Evolutionary conservation across 1,139 yeast genomes (phyloP).

Genomic region (Pichia sp.): DNA sequence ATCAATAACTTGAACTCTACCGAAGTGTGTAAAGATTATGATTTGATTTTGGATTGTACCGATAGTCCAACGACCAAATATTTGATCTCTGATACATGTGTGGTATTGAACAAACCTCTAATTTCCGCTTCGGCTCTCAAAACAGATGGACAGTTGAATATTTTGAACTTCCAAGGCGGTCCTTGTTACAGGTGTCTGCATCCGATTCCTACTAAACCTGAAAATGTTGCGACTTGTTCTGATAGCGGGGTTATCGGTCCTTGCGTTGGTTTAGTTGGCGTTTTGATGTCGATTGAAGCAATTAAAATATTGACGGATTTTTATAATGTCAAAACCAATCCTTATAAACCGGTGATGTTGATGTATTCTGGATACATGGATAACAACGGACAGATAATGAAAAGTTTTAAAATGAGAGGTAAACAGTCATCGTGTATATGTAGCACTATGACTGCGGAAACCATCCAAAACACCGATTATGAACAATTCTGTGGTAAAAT

Average conservation of each 20-base stretch:
- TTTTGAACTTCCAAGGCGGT: conserved; percentile 62
- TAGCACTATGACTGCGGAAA: conserved; percentile 46
- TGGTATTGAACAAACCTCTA: conserved; percentile 56
- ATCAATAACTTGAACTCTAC: conserved; percentile 55
- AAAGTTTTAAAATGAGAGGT: conserved; percentile 75
- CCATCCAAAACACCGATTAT: conserved; percentile 50
- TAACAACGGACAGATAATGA: conserved; percentile 43
- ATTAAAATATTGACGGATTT: conserved; percentile 60
- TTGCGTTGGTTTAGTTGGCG: conserved; percentile 86
- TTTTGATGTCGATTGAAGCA: conserved; percentile 82
- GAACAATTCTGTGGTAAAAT: conserved; percentile 65
- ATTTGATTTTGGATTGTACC: conserved; percentile 83
- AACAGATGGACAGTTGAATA: conserved; percentile 82
- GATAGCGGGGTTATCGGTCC: conserved; percentile 98
- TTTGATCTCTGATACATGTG: conserved; percentile 80
- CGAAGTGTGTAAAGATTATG: conserved; percentile 53
- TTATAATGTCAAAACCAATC: conserved; percentile 27
- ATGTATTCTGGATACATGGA: conserved; percentile 65
- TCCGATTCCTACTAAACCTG: conserved; percentile 86
- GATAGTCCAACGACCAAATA: conserved; percentile 89
- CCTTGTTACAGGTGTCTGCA: conserved; percentile 95
- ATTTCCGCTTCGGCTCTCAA: conserved; percentile 90
- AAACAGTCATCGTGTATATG: conserved; percentile 52
- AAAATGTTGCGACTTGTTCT: conserved; percentile 73
- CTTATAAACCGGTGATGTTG: conserved; percentile 60